Evolutionary conservation across 2,329 filamentous ascomycete species (phyloP), one percentile per base, ranked within the genome.

Genomic region (Beauveria rudraprayagi): DNA sequence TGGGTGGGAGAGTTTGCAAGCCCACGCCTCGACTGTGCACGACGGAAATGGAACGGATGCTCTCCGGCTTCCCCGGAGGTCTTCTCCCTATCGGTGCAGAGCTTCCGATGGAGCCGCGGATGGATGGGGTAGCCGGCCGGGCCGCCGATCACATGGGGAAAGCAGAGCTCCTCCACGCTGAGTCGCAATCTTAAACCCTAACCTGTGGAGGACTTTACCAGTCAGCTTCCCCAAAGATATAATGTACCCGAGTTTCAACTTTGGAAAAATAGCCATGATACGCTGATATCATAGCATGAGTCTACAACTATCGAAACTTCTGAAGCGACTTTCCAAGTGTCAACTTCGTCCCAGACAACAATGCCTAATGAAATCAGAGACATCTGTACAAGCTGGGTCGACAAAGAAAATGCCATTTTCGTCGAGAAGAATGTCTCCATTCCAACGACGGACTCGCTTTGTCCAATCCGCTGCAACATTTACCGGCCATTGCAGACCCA

Each of bases 371-470:
- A 63, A n/a, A 68, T 68, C 44, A 67, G 64, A 17, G 70, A 72
- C 55, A 64, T 72, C 19, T 66, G 67, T 26, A 52, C 34, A 50
- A 16, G 47, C 46, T 40, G 41, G 61, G 34, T 52, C 48, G 24
- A 57, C 57, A 3, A 63, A 56, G 52, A 47, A 64, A 51, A 56
- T 0, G 83, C 83, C 69, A 72, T 83, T 16, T 71, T 34, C 16
- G 40, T 71, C 71, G 1, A 78, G 75, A 2, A 72, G 22, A 22
- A 22, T 22, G 22, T 22, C 22, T 22, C 22, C 22, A 22, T 22
- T 2, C 22, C 22, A 22, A 22, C 22, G 22, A 22, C 22, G 22
- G 22, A 22, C 22, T 22, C 22, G 22, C 22, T 22, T 2, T 22
- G 22, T 22, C 22, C 22, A 22, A 22, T 22, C 22, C 22, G 22